Evolutionary conservation across 768 basidiomycete species (phyloP).

Genomic region (Lactarius indigo): DNA sequence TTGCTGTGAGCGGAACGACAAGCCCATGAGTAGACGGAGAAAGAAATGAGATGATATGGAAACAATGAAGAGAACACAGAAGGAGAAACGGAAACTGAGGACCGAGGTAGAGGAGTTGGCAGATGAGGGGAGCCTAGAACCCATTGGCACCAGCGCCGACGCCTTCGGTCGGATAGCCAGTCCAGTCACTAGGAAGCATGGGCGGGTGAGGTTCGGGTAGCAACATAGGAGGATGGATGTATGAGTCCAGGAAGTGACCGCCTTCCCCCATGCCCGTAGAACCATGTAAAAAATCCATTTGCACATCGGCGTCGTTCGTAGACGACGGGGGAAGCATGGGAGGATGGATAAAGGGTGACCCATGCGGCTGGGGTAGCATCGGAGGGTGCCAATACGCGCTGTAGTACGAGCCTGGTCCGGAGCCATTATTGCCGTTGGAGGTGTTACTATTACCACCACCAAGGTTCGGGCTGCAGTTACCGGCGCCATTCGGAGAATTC

Average conservation of each 20-base stretch:
- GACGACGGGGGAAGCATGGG: slow-evolving; percentile 52
- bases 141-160: slow-evolving; percentile 28
- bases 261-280: slow-evolving; percentile 59
- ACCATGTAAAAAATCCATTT: slow-evolving; percentile 72
- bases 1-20: slow-evolving; percentile 18
- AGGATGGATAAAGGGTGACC: slow-evolving; percentile 60
- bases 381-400: slow-evolving; percentile 76
- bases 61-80: not conserved
- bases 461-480: slow-evolving; percentile 14
- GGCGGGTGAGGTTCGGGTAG: slow-evolving; percentile 40
- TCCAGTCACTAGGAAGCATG: slow-evolving; percentile 37
- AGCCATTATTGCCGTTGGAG: slow-evolving; percentile 1
- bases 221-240: slow-evolving; percentile 55
- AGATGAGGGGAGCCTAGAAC: slow-evolving; percentile 34
- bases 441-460: not conserved
- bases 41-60: slow-evolving; percentile 11
- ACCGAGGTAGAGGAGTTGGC: not conserved
- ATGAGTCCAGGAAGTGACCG: slow-evolving; percentile 52
- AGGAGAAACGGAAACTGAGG: not conserved
- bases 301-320: slow-evolving; percentile 45
- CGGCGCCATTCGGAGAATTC: slow-evolving; percentile 48
- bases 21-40: slow-evolving; percentile 10
- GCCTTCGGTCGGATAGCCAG: slow-evolving; percentile 25
- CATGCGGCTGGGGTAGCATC: slow-evolving; percentile 51
- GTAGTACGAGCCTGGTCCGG: slow-evolving; percentile 39